Conservation (phyloP, 2,329 filamentous ascomycete genomes). For the Stagonosporopsis tanaceti region DNA sequence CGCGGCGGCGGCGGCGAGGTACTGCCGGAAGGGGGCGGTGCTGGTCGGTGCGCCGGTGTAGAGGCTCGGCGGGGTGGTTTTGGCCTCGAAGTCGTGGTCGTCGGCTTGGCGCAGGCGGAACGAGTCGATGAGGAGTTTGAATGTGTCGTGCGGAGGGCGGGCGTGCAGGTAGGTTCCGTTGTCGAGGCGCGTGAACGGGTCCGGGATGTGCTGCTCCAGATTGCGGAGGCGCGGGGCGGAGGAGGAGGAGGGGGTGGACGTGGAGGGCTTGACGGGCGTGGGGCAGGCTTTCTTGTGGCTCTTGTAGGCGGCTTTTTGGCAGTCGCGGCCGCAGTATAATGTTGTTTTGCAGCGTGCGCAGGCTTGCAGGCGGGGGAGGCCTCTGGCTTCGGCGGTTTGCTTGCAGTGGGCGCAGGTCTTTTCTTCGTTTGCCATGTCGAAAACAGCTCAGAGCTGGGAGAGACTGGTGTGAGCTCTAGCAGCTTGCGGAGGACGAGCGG, state of each 20-base stretch:
- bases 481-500: too few relatives aligned
- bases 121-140: constrained; percentile 42
- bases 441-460: too few relatives aligned
- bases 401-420: constrained; percentile 26
- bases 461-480: too few relatives aligned
- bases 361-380: constrained; percentile 23
- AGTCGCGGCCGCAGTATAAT: constrained; percentile 45
- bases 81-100: constrained; percentile 26
- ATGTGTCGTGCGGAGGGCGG: constrained; percentile 35
- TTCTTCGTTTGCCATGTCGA: constrained; percentile 11
- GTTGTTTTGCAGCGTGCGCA: constrained; percentile 42
- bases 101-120: constrained; percentile 38
- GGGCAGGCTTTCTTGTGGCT: constrained; percentile 44
- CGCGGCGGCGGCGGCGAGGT: constrained; percentile 21
- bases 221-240: constrained; percentile 10
- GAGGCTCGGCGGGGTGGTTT: constrained; percentile 24
- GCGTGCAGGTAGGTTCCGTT: constrained; percentile 36
- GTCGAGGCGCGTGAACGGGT: constrained; percentile 35
- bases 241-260: constrained; percentile 7
- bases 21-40: constrained; percentile 30
- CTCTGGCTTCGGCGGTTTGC: constrained; percentile 24
- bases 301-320: constrained; percentile 46
- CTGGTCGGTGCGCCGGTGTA: constrained; percentile 27
- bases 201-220: constrained; percentile 28
- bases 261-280: background rate